These are phyloP conservation scores for Cladosporium sp. DNA, from an alignment of 2,329 filamentous ascomycete species.

Conservation along the genomic window DNA sequence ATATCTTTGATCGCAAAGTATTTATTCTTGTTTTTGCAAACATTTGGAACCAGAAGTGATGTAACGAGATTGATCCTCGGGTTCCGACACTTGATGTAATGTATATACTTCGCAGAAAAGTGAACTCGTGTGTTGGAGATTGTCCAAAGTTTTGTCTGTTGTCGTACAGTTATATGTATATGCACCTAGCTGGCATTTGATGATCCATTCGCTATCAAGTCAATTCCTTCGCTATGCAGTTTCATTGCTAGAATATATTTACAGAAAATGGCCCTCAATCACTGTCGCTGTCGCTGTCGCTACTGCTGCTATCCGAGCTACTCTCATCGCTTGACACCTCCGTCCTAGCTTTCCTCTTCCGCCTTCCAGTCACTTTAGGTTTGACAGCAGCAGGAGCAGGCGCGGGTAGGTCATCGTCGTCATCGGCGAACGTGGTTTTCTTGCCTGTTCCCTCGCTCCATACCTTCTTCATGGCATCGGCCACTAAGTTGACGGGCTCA, in stretches of 20 bases:
- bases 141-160: no score
- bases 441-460: neutral
- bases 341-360: conserved; percentile 31
- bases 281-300: conserved; percentile 16
- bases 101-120: no score
- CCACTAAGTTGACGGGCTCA: neutral
- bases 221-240: neutral
- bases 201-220: no score
- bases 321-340: conserved; percentile 27
- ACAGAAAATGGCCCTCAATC: neutral
- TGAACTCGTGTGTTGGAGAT: no score
- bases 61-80: no score
- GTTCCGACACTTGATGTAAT: neutral
- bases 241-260: no score
- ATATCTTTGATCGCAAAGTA: no score
- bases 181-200: no score
- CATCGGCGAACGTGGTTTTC: neutral
- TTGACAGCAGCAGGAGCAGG: conserved; percentile 3
- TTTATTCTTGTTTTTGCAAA: no score
- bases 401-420: neutral
- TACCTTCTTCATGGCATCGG: conserved; percentile 5
- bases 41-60: no score
- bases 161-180: neutral
- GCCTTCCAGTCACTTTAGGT: neutral
- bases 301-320: conserved; percentile 14